These are phyloP conservation scores for Avicennia marina DNA, from an alignment of 257 asterid species.

Conservation along the genomic window DNA sequence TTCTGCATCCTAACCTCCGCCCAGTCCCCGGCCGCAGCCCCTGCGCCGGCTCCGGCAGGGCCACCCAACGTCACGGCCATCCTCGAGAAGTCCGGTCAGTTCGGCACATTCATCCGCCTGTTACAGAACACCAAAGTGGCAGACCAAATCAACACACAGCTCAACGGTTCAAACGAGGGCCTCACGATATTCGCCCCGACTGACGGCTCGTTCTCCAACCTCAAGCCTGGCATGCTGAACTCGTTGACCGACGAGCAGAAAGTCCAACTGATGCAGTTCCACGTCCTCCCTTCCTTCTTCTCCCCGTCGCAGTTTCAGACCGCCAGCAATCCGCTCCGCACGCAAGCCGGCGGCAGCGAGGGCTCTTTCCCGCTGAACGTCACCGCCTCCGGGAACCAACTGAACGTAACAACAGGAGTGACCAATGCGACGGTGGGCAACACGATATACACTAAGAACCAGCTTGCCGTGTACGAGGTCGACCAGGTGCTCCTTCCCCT, in stretches of 20 bases:
- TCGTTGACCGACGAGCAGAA: conserved; percentile 42
- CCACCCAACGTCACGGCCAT: conserved; percentile 45
- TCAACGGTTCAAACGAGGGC: conserved; percentile 43
- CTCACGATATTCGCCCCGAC: conserved; percentile 48
- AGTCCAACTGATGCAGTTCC: conserved; percentile 48
- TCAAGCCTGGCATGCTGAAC: conserved; percentile 43
- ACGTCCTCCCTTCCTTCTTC: conserved; percentile 42
- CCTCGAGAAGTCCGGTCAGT: conserved; percentile 50
- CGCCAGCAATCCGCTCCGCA: conserved; percentile 45
- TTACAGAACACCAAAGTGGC: conserved; percentile 43
- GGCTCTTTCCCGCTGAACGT: conserved; percentile 48
- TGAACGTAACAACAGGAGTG: conserved; percentile 45
- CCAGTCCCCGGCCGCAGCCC: conserved; percentile 35
- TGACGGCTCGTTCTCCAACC: conserved; percentile 39
- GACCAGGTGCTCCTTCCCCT: conserved; percentile 55
- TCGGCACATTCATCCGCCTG: conserved; percentile 43
- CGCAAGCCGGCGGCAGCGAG: conserved; percentile 55
- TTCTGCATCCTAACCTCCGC: conserved; percentile 16
- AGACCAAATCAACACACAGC: conserved; percentile 42
- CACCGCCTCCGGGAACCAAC: conserved; percentile 33
- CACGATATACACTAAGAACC: conserved; percentile 36
- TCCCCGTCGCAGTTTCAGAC: conserved; percentile 49
- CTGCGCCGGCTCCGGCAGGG: conserved; percentile 40
- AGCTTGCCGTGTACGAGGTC: conserved; percentile 52
- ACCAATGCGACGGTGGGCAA: conserved; percentile 39